These are phyloP conservation scores for Hamigera avellanea DNA, from an alignment of 495 filamentous ascomycete species.

Conservation along the genomic window DNA sequence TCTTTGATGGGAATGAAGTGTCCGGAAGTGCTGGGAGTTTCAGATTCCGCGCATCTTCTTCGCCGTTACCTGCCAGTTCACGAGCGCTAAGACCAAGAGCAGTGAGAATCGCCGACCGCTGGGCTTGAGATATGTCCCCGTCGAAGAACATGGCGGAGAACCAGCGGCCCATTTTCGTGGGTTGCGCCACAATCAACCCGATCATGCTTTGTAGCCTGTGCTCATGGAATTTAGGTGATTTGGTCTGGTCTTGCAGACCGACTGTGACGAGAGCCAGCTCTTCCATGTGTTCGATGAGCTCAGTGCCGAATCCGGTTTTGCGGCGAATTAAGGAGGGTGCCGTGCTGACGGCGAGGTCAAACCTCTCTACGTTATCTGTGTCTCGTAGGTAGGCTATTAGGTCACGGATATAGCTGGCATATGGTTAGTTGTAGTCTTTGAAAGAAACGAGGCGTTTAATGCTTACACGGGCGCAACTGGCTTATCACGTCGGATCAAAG, in stretches of 20 bases:
- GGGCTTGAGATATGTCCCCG: conserved; percentile 78
- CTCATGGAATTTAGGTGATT: conserved; percentile 50
- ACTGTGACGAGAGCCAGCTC: conserved; percentile 67
- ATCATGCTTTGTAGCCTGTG: conserved; percentile 75
- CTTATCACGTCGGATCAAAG: conserved; percentile 68
- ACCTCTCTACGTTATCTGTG: conserved; percentile 70
- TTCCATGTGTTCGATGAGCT: conserved; percentile 72
- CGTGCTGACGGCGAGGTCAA: conserved; percentile 65
- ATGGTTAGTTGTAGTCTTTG: conserved; percentile 9
- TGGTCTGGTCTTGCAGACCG: conserved; percentile 66
- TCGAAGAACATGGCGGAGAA: conserved; percentile 79
- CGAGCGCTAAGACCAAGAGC: conserved; percentile 74
- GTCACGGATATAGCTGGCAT: conserved; percentile 66
- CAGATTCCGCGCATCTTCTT: conserved; percentile 41
- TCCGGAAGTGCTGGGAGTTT: conserved; percentile 25
- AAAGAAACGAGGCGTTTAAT: not conserved
- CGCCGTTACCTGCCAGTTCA: conserved; percentile 72
- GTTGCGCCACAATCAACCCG: conserved; percentile 64
- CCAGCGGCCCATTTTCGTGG: conserved; percentile 68
- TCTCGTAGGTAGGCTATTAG: conserved; percentile 69
- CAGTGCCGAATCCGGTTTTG: conserved; percentile 78
- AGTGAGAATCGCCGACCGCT: conserved; percentile 70
- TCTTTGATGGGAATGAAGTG: conserved; percentile 61
- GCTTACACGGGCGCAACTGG: conserved; percentile 71
- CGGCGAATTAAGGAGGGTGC: conserved; percentile 74